Evolutionary conservation across 257 asterid species (phyloP).

Genomic region (Rhazya stricta): DNA sequence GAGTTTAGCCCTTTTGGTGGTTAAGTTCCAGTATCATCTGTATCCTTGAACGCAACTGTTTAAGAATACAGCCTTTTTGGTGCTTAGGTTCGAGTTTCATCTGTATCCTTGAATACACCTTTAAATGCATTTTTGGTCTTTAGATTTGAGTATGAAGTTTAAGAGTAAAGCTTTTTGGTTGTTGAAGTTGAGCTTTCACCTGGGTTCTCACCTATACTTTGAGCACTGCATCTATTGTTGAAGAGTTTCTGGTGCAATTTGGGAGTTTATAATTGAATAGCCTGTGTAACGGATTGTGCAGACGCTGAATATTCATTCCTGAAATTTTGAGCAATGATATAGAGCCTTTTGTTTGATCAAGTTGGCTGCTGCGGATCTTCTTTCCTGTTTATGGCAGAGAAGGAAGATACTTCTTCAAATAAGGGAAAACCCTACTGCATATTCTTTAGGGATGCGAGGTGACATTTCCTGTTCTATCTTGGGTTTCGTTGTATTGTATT

Average conservation of each 20-base stretch:
- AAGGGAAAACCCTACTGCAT: slow-evolving; percentile 26
- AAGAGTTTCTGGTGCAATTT: background rate
- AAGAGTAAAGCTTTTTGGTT: background rate
- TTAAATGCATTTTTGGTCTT: background rate
- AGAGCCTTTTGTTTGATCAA: slow-evolving; percentile 7
- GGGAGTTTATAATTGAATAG: background rate
- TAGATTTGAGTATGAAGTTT: background rate
- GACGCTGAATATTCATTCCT: background rate
- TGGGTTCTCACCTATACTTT: background rate
- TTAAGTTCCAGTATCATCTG: no score
- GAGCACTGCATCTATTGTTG: background rate
- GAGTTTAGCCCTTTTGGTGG: no score
- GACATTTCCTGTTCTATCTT: background rate
- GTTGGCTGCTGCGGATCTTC: background rate
- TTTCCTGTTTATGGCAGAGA: slow-evolving; percentile 19
- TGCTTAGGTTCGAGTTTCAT: background rate
- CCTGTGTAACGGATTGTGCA: background rate
- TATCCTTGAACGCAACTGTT: no score
- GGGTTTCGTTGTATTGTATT: no score
- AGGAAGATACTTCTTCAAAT: slow-evolving; percentile 21
- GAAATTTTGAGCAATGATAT: background rate
- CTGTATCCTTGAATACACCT: background rate
- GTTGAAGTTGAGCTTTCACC: background rate
- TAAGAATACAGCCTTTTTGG: no score
- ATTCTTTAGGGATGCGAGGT: slow-evolving; percentile 42